Base-by-base conservation (phyloP, 331 rosid genomes). In the Rhamnella rubrinervis region DNA sequence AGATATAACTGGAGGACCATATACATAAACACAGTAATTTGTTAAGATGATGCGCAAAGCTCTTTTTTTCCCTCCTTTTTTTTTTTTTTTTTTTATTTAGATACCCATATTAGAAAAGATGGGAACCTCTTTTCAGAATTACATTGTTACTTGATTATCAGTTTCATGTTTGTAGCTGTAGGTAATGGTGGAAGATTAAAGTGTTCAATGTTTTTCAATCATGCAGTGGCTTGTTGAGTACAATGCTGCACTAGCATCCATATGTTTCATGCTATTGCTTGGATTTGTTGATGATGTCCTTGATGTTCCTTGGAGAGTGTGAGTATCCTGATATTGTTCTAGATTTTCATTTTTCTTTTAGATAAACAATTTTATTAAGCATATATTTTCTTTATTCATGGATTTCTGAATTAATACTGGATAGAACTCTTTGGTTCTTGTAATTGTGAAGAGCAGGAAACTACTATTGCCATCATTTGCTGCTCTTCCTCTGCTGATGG, bases 281-380 rank as follows among this genome's bases (percentile, higher is more conserved):
- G 98, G 98, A 71, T 93, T 93, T 71, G 97, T 93, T 0, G 98
- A 93, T 28, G 98, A 93, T 83, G 98, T 93, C 67, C 92, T 93
- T 53, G 98, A 93, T 85, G 78, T 91, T 56, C 97, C 98, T 16
- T 93, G 98, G 97, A 91, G 98, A 80, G 97, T 93, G 98, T 93
- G 78, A 91, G 98, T 89, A 77, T 75, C 50, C 4, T 5, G 31
- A 55, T n/a, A 59, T 67, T 38, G 52, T 38, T 50, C 46, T 68
- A 19, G 2, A 13, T 44, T 61, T 60, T 61, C 41, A 26, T 49
- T 39, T 21, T 28, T 46, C 37, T 62, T 21, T n/a, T 46, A 26
- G 8, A 53, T 53, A 18, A 2, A 13, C 25, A 53, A 18, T n/a
- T 53, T 19, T 53, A 17, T 44, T 61, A 16, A 14, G 13, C 35